Base-by-base conservation (phyloP, 345 rosid genomes). In the Cardamine occulta region DNA sequence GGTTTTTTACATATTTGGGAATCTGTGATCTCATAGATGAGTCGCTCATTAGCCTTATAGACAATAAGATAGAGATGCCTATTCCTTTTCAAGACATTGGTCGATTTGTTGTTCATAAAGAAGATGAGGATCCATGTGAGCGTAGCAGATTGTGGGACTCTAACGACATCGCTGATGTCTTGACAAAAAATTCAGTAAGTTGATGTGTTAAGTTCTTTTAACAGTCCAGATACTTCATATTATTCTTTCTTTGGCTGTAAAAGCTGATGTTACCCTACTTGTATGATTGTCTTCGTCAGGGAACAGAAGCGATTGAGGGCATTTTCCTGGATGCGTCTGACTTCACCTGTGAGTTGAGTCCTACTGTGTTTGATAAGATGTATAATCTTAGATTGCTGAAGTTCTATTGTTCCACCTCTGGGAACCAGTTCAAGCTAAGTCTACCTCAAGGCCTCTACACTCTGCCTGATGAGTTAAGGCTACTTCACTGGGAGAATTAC, bases 21-120 rank as follows among this genome's bases (percentile, higher is more conserved):
- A 60, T 84, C n/a, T 63, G 72, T 42, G 70, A 29, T 67, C 85
- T 84, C 4, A 37, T 74, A 2, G 68, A 79, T 0, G 83, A 77
- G 37, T 76, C 80, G 48, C 80, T 80, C 1, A 54, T 77, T n/a
- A 68, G 26, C 21, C 40, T 84, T 45, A 4, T 21, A 11, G 3
- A 34, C 37, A 19, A 49, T 10, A 39, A 0, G 39, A 66, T 82
- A 52, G 34, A 44, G 4, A 82, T 72, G 7, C 80, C 80, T 31
- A 63, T 58, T 34, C 73, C 80, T 15, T 40, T 69, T 12, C 77
- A 66, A 70, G 84, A 70, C 49, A 53, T 78, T 23, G 77, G 74
- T 12, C 61, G 71, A 4, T 60, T 74, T 51, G 7, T 78, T 47
- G 80, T 74, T 21, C 10, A 11, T 3, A 18, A 78, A 61, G 79